Base-by-base conservation (phyloP, 345 rosid genomes). In the Eucalyptus albens region DNA sequence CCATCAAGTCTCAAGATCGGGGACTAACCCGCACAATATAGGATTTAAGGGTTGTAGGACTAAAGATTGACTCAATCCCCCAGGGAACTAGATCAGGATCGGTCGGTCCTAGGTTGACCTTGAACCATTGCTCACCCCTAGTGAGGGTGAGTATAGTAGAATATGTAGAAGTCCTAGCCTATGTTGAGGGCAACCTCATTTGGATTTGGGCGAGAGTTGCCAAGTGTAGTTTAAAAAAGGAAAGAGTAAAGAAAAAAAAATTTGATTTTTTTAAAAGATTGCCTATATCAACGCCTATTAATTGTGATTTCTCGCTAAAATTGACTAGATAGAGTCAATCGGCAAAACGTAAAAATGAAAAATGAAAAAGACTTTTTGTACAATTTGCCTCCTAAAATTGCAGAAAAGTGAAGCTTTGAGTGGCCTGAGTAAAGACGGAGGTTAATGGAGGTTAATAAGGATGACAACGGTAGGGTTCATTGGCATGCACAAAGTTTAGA, bases 241-340 rank as follows among this genome's bases (percentile, higher is more conserved):
- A 9, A 56, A 22, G 1, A 50, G 8, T 6, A 15, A 50, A 50
- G 17, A 17, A 53, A 51, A 17, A 6, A 50, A 6, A 6, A 1
- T 51, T 51, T 6, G 4, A 17, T 1, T 51, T 50, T 15, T 15
- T 53, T 7, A 1, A 15, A 14, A 51, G 3, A 19, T 56, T 56
- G 11, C 5, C 5, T 19, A 53, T 19, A 53, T 51, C 55, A 51
- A 51, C 1, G 0, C 8, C 2, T 3, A 51, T 3, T 16, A 1
- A 51, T 0, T 0, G 1, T 0, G 9, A 51, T 6, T 16, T 53
- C 0, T 0, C 0, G 2, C 0, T 2, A 53, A 19, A 19, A 53
- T 53, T 53, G 10, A 53, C 0, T 0, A 0, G 0, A 53, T 19
- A 0, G 5, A 19, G 0, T 8, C 4, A 53, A 53, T 53, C 0